Conservation (phyloP, 139 green algal species). For the Pleodorina starrii region DNA sequence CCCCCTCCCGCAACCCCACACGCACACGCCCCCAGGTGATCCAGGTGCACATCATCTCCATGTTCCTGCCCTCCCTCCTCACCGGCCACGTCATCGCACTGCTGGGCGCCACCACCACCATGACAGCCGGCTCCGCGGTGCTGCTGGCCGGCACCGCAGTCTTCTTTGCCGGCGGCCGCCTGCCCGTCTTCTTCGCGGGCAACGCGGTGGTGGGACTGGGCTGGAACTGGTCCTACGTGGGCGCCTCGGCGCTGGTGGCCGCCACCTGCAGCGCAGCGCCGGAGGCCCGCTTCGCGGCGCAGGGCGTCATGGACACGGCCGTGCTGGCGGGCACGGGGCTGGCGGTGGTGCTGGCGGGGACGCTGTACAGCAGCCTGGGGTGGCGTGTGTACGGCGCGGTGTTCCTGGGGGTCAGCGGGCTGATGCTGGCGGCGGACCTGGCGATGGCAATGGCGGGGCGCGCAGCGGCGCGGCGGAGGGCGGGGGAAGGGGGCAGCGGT, state of each 20-base stretch:
- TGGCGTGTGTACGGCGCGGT: not conserved
- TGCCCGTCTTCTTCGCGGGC: not conserved
- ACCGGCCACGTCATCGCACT: not conserved
- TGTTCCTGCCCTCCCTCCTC: slow-evolving; percentile 27
- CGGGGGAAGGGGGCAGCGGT: too few species aligned
- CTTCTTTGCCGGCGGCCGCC: not conserved
- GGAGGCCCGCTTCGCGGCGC: not conserved
- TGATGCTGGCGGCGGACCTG: not conserved
- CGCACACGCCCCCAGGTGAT: not conserved
- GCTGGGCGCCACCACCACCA: not conserved
- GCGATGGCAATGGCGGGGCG: too few species aligned
- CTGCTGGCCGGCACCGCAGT: slow-evolving; percentile 28
- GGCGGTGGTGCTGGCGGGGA: not conserved
- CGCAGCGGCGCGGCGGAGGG: too few species aligned
- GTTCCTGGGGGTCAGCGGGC: slow-evolving; percentile 6
- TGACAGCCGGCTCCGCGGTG: not conserved
- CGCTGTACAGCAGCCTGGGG: slow-evolving; percentile 24
- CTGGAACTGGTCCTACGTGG: slow-evolving; percentile 38
- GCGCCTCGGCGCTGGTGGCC: not conserved
- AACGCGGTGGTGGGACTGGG: slow-evolving; percentile 7
- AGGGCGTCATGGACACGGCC: not conserved
- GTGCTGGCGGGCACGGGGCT: not conserved
- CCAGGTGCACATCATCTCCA: slow-evolving; percentile 30
- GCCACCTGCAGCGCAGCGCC: not conserved
- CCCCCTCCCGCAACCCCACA: too few species aligned